Conservation (phyloP, 805 yeast species). For the Spathaspora girioi region DNA sequence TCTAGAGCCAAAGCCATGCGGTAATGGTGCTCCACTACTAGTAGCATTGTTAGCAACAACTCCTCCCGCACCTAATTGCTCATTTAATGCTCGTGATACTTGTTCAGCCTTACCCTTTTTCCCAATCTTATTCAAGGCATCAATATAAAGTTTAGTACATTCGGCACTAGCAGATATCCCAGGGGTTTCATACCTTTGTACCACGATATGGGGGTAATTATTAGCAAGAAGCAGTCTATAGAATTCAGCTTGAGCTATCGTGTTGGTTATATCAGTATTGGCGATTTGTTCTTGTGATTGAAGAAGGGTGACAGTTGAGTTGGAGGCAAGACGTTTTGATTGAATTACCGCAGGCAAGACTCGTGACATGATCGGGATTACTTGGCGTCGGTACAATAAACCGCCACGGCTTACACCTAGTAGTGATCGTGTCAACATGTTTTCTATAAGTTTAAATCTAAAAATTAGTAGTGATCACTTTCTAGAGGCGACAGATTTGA, state of each 20-base stretch:
- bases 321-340: background rate
- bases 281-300: constrained; percentile 76
- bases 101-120: constrained; percentile 74
- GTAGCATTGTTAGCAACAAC: constrained; percentile 3
- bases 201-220: constrained; percentile 93
- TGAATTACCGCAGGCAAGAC: background rate
- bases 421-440: background rate
- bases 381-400: background rate
- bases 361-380: background rate
- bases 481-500: background rate
- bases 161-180: constrained; percentile 85
- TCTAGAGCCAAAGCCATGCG: constrained; percentile 54
- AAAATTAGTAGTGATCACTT: background rate
- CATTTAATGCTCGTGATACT: constrained; percentile 36
- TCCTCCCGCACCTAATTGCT: constrained; percentile 3
- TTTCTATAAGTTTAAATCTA: background rate
- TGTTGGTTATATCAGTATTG: constrained; percentile 64
- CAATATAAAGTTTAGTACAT: constrained; percentile 73
- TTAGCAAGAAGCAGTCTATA: constrained; percentile 70
- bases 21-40: constrained; percentile 9
- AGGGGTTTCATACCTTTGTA: constrained; percentile 89
- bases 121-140: constrained; percentile 78
- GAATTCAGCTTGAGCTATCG: constrained; percentile 77
- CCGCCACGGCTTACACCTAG: background rate
- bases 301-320: constrained; percentile 23